Base-by-base conservation (phyloP, 345 rosid species). In the Populus alba region DNA sequence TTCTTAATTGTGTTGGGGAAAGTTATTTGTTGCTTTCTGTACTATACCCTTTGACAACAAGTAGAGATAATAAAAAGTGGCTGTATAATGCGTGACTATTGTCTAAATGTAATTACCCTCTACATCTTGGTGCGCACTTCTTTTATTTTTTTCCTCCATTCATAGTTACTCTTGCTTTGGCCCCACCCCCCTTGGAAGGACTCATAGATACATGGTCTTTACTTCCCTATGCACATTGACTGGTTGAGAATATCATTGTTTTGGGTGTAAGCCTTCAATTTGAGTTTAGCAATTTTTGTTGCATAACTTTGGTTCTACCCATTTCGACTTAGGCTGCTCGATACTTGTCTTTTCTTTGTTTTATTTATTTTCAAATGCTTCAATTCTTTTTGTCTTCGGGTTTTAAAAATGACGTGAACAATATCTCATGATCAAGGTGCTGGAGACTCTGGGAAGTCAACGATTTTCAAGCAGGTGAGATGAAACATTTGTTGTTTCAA, bases 401-500 rank as follows among this genome's bases (percentile, higher is more conserved):
- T 76, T 57, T 62, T 61, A 22, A 20, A 27, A 38, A 57, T 80
- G 43, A 71, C 61, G 5, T 59, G 17, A 62, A 74, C 65, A n/a
- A 37, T 68, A 39, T 77, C 72, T 79, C 73, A 67, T 53, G 83
- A 41, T 87, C 4, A 79, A 97, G 99, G 98, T 86, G 91, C 97
- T 80, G 99, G 99, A 71, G 99, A 97, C 82, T 97, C 98, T 2
- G 99, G 99, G 79, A 97, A 97, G 88, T 97, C 98, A 74, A 97
- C 99, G 57, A 97, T 94, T 69, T 94, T 97, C 86, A 97, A 97
- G 92, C 99, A 97, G 97, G 99, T 85, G 87, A 85, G 88, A 43
- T 33, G 23, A 25, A 67, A 31, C 38, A 66, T 47, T 72, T 72
- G 33, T 66, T 63, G 59, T 15, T 78, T 4, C 22, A 67, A 45